Conservation (phyloP, 208 protist species). For the Trypanosoma congolense region DNA sequence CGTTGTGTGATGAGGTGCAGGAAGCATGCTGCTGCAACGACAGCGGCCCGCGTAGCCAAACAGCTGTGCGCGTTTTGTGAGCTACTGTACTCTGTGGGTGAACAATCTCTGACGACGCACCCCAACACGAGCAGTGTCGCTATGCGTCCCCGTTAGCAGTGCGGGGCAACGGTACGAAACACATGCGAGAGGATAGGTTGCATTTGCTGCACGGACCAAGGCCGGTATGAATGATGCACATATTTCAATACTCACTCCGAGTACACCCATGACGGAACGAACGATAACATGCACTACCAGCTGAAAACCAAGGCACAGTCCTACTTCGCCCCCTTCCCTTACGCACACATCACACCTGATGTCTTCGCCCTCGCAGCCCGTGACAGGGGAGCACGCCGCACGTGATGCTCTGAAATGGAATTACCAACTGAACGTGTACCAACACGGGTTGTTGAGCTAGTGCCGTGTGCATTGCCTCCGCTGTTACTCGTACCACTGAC, state of each 20-base stretch:
- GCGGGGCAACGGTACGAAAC: conserved; percentile 27
- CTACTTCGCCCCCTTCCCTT: not conserved
- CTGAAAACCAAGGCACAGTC: conserved; percentile 10
- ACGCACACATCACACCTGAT: not conserved
- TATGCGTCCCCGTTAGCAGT: conserved; percentile 22
- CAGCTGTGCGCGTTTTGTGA: not conserved
- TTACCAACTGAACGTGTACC: conserved; percentile 16
- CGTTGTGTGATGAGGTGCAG: not conserved
- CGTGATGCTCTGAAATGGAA: not conserved
- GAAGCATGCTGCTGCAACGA: too few relatives aligned
- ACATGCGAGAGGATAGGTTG: conserved; percentile 15
- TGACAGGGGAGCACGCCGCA: not conserved
- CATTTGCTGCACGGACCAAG: not conserved
- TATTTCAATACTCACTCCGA: conserved; percentile 28
- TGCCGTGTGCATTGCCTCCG: conserved; percentile 27
- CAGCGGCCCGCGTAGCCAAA: conserved; percentile 1
- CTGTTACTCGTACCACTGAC: conserved; percentile 31
- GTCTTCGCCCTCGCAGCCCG: too few relatives aligned
- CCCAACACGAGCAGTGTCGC: conserved; percentile 20
- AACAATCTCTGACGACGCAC: not conserved
- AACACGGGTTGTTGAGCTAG: conserved; percentile 15
- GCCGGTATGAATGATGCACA: conserved; percentile 13
- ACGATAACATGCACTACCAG: conserved; percentile 29
- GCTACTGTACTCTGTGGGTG: not conserved
- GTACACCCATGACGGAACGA: conserved; percentile 15